phyloP scores from a whole-genome alignment of 495 filamentous ascomycete species.

The Coniosporium apollinis region DNA sequence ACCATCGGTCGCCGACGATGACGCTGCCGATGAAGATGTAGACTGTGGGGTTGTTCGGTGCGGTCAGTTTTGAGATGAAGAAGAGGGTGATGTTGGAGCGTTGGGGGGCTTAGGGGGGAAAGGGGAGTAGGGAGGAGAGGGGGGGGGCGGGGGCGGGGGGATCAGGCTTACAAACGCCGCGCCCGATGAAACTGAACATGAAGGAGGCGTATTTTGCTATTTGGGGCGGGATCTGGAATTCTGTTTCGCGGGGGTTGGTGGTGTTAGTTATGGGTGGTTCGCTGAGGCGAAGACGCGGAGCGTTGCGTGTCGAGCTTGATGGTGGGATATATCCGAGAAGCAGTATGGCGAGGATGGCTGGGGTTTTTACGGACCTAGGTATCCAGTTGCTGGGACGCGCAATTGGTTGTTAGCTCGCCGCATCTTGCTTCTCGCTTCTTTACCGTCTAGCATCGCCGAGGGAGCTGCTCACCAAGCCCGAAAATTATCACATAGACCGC shows the following conservation, averaged over 20 bases:
- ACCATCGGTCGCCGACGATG: conserved; percentile 43
- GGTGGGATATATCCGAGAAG: not conserved
- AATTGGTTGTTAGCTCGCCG: too few relatives aligned
- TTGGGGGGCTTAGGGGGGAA: too few relatives aligned
- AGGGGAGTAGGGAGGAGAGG: too few relatives aligned
- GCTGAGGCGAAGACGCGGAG: not conserved
- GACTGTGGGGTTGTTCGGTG: conserved; percentile 48
- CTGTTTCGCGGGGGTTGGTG: conserved; percentile 23
- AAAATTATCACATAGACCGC: conserved; percentile 81
- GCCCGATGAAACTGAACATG: conserved; percentile 92
- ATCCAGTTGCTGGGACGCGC: conserved; percentile 38
- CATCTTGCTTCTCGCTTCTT: too few relatives aligned
- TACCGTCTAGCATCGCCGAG: too few relatives aligned
- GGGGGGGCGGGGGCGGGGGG: too few relatives aligned
- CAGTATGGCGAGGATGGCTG: not conserved
- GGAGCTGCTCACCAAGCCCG: conserved; percentile 50
- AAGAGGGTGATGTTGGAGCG: too few relatives aligned
- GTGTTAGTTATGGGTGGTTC: not conserved
- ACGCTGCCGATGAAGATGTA: conserved; percentile 92
- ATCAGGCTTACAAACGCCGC: conserved; percentile 67
- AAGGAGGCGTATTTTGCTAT: conserved; percentile 88
- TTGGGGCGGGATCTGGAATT: conserved; percentile 92
- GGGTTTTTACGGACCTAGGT: conserved; percentile 29
- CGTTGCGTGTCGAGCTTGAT: not conserved
- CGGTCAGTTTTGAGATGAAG: too few relatives aligned